Base-by-base conservation (phyloP, 768 basidiomycete species). In the Rhodosporidiobolus odoratus region DNA sequence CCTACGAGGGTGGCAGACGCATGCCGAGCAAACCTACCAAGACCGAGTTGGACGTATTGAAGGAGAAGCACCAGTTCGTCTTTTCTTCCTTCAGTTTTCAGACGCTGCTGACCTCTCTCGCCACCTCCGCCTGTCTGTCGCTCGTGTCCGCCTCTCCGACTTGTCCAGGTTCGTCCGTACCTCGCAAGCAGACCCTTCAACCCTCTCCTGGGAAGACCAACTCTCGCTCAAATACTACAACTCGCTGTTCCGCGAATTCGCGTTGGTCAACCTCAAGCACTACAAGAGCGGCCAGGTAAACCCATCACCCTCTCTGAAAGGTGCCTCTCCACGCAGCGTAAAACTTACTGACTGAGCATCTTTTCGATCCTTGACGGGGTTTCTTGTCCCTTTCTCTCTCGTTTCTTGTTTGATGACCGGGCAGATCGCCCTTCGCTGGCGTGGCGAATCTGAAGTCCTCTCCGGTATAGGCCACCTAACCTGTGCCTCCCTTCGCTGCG, bases 251-350 rank as follows among this genome's bases (percentile, higher is more conserved):
- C 89, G 91, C 72, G 30, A 98, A 79, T 98, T 88, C 76, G 91
- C 90, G 0, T 82, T 93, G 30, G 92, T 91, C 77, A 92, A 97
- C 80, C 82, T 97, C 69, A 97, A 97, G 81, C 95, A 97, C 78
- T 96, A 91, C 83, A 96, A 92, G 81, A 87, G 89, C 0, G 90
- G 91, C 23, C 89, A 90, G 69, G 92, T 94, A 71, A 72, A 87
- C 78, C 25, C 38, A 52, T 10, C 19, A 25, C 37, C 32, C 32
- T 48, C 47, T 32, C 17, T 59, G n/a, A n/a, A n/a, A n/a, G n/a
- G n/a, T n/a, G n/a, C n/a, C n/a, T n/a, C n/a, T n/a, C n/a, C n/a
- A n/a, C n/a, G n/a, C n/a, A n/a, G n/a, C n/a, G n/a, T n/a, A n/a
- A n/a, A n/a, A n/a, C n/a, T n/a, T n/a, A n/a, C n/a, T n/a, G n/a